Evolutionary conservation across 768 basidiomycete species (phyloP), one percentile per base, ranked within the genome.

Genomic region (Strobilomyces dryophilus): DNA sequence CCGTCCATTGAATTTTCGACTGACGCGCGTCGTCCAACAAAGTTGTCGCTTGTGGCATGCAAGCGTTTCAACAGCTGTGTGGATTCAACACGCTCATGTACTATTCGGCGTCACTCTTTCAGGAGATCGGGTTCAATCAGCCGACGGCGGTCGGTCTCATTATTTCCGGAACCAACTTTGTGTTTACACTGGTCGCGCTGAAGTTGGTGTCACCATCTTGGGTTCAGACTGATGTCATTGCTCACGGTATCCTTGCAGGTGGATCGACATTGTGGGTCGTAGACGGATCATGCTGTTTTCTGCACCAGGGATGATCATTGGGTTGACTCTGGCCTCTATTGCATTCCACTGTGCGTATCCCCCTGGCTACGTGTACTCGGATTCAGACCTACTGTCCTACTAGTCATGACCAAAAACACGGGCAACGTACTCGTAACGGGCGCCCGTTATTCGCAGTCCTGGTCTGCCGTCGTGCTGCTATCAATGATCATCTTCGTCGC

Each of bases 401-500:
- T 46, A 86, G 83, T 74, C 65, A 72, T 89, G 63, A 89, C 86
- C 3, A 66, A 66, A 56, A 70, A 76, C 59, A 89, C 87, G 0
- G 80, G 76, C 20, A 81, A 84, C 6, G 60, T 78, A 24, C 79
- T 92, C 20, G 72, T 84, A 21, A 75, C 81, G 20, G 83, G 84
- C 4, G 73, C 76, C 14, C 65, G 77, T 21, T 89, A 88, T 62
- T 75, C 83, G 3, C 75, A 65, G 27, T 65, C 75, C 15, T 89
- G 83, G 84, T 85, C 84, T 5, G 78, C 77, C 1, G 70, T 87
- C 52, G 85, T 92, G 4, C 67, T 92, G n/a, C 55, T 85, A 7
- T 79, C 85, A n/a, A 92, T 92, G 87, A 82, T 93, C 58, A 64
- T 88, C 58, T 92, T 86, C 69, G 89, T 91, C 20, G 86, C 86